Conservation (phyloP, 2,329 filamentous ascomycete genomes). For the Neonectria sp. region DNA sequence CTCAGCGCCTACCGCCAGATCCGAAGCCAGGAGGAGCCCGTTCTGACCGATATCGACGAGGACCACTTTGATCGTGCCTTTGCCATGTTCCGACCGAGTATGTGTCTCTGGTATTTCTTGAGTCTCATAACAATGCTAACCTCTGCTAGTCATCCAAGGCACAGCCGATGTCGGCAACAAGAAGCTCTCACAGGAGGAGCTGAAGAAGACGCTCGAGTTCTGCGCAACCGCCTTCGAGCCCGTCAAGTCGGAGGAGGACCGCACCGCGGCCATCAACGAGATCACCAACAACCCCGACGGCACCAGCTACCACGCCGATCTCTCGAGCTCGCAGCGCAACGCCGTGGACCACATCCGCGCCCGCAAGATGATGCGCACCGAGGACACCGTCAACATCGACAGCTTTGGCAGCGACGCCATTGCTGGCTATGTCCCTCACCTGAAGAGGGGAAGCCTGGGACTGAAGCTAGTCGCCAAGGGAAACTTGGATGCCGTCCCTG, state of each 20-base stretch:
- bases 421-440: slow-evolving; percentile 39
- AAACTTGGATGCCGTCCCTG: slow-evolving; percentile 11
- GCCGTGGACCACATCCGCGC: slow-evolving; percentile 49
- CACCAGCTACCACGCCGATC: slow-evolving; percentile 32
- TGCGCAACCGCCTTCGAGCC: slow-evolving; percentile 50
- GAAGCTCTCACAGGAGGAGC: slow-evolving; percentile 50
- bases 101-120: slow-evolving; percentile 17
- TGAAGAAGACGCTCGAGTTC: slow-evolving; percentile 53
- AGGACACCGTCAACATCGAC: slow-evolving; percentile 52
- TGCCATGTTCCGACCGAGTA: slow-evolving; percentile 57
- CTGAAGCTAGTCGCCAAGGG: slow-evolving; percentile 14
- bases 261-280: slow-evolving; percentile 17
- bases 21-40: slow-evolving; percentile 52
- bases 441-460: slow-evolving; percentile 43
- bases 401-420: slow-evolving; percentile 49
- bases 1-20: slow-evolving; percentile 56
- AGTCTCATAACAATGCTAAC: background rate
- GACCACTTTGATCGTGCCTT: slow-evolving; percentile 61
- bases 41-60: slow-evolving; percentile 60
- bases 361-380: slow-evolving; percentile 49
- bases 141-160: slow-evolving; percentile 55
- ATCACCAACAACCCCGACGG: slow-evolving; percentile 33
- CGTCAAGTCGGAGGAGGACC: slow-evolving; percentile 30
- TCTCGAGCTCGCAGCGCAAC: slow-evolving; percentile 44
- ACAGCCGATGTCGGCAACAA: slow-evolving; percentile 48